phyloP scores from a whole-genome alignment of 495 filamentous ascomycete species.

The Xylaria cubensis region DNA sequence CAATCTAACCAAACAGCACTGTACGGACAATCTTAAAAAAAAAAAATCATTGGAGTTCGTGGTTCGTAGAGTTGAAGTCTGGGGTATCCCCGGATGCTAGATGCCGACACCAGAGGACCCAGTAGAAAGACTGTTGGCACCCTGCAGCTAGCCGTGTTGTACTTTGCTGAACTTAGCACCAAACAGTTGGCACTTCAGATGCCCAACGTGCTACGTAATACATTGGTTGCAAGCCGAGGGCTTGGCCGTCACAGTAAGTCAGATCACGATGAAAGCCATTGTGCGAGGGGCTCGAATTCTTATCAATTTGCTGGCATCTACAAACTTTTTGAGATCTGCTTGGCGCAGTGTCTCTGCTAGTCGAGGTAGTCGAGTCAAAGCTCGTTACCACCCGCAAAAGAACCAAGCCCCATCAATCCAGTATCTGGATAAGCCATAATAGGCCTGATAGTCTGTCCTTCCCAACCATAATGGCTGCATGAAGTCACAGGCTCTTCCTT shows the following conservation, averaged over 20 bases:
- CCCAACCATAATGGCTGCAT: slow-evolving; percentile 20
- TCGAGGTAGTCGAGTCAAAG: slow-evolving; percentile 33
- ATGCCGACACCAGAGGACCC: slow-evolving; percentile 1
- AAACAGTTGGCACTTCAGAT: slow-evolving; percentile 7
- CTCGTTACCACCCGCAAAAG: slow-evolving; percentile 34
- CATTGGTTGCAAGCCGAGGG: background rate
- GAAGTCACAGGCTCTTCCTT: slow-evolving; percentile 13
- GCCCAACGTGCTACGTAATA: slow-evolving; percentile 10
- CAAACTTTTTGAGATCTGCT: slow-evolving; percentile 21
- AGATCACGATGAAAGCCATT: slow-evolving; percentile 16
- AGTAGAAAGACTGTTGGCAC: slow-evolving; percentile 9
- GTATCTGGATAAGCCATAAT: slow-evolving; percentile 38
- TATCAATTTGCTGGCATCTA: slow-evolving; percentile 34
- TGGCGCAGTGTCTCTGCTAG: slow-evolving; percentile 21
- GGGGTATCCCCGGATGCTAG: slow-evolving; percentile 22
- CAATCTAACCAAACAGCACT: background rate
- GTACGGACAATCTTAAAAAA: background rate
- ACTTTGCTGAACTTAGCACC: background rate
- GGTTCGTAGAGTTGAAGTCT: slow-evolving; percentile 3
- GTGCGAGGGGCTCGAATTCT: slow-evolving; percentile 43
- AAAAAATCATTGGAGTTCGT: background rate
- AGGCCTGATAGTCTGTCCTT: slow-evolving; percentile 29
- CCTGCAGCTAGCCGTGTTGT: slow-evolving; percentile 7
- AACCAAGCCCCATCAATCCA: slow-evolving; percentile 48
- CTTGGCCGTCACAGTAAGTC: slow-evolving; percentile 21